phyloP scores from a whole-genome alignment of 306 rosid genomes.

The Sophora flavescens region DNA sequence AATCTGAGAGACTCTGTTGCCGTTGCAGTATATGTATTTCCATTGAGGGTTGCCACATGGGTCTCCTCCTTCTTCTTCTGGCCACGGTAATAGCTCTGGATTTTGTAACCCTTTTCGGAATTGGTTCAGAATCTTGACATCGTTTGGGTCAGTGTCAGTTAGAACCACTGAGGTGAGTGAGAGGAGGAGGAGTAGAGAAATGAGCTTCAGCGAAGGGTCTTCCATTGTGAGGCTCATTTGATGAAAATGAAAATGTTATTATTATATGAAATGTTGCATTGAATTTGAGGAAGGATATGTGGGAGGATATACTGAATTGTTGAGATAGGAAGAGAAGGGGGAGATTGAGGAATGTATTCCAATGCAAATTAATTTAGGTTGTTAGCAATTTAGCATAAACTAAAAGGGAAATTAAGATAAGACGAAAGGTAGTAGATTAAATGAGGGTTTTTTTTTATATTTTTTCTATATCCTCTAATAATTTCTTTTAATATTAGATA shows the following conservation, averaged over 20 bases:
- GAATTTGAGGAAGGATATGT: too few species aligned
- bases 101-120: slow-evolving; percentile 65
- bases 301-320: too few species aligned
- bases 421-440: too few species aligned
- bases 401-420: too few species aligned
- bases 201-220: neutral
- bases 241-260: neutral
- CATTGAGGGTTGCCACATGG: slow-evolving; percentile 73
- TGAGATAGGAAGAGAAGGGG: too few species aligned
- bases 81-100: slow-evolving; percentile 79
- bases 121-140: slow-evolving; percentile 59
- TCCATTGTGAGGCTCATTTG: neutral
- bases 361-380: too few species aligned
- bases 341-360: too few species aligned
- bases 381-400: too few species aligned
- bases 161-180: slow-evolving; percentile 45
- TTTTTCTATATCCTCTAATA: too few species aligned
- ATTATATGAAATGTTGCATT: neutral
- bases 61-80: slow-evolving; percentile 61
- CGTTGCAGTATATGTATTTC: slow-evolving; percentile 63
- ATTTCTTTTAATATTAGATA: too few species aligned
- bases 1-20: slow-evolving; percentile 71
- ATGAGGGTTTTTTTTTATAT: too few species aligned
- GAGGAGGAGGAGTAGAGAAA: slow-evolving; percentile 13
- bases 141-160: slow-evolving; percentile 69